Evolutionary conservation across 2,329 filamentous ascomycete genomes (phyloP).

Genomic region (Colletotrichum trifolii): DNA sequence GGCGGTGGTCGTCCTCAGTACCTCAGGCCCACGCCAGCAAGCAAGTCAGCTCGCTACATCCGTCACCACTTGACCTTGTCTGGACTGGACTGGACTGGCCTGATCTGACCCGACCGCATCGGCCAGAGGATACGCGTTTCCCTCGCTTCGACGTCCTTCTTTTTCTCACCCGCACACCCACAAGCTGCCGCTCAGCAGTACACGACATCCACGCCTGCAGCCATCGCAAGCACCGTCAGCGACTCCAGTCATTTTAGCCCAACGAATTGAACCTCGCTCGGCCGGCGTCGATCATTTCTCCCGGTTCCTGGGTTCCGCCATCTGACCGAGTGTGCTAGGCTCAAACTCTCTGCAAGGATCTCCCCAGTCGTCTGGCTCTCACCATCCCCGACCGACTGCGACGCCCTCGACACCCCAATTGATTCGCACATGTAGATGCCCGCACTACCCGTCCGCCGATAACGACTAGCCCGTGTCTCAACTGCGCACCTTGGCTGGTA

Average conservation of each 20-base stretch:
- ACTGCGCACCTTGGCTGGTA: constrained; percentile 16
- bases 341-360: constrained; percentile 17
- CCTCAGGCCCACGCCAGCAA: no score
- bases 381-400: neutral
- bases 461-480: constrained; percentile 29
- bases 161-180: constrained; percentile 3
- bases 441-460: constrained; percentile 11
- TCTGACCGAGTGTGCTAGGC: constrained; percentile 18
- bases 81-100: no score
- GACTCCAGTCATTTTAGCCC: constrained; percentile 16
- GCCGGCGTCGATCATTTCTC: constrained; percentile 14
- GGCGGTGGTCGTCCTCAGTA: no score
- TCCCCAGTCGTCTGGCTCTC: constrained; percentile 19
- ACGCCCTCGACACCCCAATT: constrained; percentile 10
- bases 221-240: constrained; percentile 24
- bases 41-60: no score
- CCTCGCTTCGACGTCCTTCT: neutral
- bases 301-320: constrained; percentile 23
- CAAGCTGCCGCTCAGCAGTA: neutral
- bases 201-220: constrained; percentile 12
- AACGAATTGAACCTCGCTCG: constrained; percentile 14
- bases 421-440: constrained; percentile 18
- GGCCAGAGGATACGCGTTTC: no score
- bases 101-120: no score
- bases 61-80: no score